Conservation (phyloP, 805 yeast genomes). For the Saturnispora silvae region DNA sequence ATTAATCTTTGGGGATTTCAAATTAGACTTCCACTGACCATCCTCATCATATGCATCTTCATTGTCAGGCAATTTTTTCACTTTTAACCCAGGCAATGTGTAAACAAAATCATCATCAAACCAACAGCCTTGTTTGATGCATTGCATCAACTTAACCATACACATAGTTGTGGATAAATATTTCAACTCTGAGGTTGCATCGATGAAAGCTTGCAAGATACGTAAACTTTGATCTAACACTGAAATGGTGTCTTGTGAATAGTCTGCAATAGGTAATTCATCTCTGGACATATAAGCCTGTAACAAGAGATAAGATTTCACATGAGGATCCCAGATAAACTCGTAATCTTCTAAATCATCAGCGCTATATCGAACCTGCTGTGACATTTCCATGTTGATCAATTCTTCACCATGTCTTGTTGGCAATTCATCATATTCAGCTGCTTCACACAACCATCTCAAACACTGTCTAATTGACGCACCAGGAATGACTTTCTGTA, state of each 20-base stretch:
- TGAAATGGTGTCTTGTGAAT: conserved; percentile 84
- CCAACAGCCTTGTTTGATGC: conserved; percentile 85
- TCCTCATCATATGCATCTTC: conserved; percentile 19
- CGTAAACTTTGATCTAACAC: conserved; percentile 92
- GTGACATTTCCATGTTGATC: conserved; percentile 74
- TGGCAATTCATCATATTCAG: conserved; percentile 81
- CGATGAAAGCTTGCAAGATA: conserved; percentile 85
- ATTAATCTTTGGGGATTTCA: conserved; percentile 14
- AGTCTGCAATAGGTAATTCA: conserved; percentile 90
- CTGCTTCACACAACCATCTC: conserved; percentile 44
- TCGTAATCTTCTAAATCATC: conserved; percentile 46
- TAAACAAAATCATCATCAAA: conserved; percentile 63
- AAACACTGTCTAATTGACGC: conserved; percentile 54
- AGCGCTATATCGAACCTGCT: conserved; percentile 53
- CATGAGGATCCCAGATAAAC: conserved; percentile 80
- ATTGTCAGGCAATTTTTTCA: conserved; percentile 13
- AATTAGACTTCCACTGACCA: conserved; percentile 29
- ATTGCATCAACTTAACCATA: conserved; percentile 64
- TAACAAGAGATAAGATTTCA: conserved; percentile 59
- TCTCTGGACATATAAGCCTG: conserved; percentile 64
- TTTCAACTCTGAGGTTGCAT: conserved; percentile 79
- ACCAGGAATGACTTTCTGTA: conserved; percentile 37
- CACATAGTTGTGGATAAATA: conserved; percentile 49
- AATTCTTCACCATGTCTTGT: conserved; percentile 88
- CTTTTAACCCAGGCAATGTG: conserved; percentile 39